Conservation (phyloP, 495 filamentous ascomycete species). For the Tuber umbilicatum region DNA sequence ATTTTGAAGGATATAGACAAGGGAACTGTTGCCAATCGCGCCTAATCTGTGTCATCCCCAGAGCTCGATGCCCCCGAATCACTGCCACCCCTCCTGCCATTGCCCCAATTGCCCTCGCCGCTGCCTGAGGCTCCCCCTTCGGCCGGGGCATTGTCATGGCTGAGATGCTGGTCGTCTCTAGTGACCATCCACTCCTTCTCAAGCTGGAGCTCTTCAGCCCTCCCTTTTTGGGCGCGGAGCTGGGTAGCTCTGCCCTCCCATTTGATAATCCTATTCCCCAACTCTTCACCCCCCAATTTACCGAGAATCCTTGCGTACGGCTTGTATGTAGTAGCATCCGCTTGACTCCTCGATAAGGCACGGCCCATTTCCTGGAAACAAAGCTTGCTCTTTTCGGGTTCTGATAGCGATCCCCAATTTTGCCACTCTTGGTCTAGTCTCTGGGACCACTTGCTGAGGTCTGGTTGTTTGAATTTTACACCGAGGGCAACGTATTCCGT, state of each 20-base stretch:
- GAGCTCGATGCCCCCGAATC: not conserved
- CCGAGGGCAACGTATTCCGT: conserved; percentile 27
- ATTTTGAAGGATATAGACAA: not conserved
- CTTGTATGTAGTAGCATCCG: conserved; percentile 9
- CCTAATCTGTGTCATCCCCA: not conserved
- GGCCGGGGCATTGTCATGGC: not conserved
- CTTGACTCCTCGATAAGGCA: conserved; percentile 16
- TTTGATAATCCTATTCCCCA: conserved; percentile 23
- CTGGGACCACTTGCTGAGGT: conserved; percentile 16
- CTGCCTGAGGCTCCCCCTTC: not conserved
- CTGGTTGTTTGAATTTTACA: conserved; percentile 17
- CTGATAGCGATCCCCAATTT: conserved; percentile 19
- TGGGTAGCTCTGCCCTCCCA: conserved; percentile 31
- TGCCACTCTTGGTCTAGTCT: conserved; percentile 29
- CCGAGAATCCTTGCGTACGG: conserved; percentile 22
- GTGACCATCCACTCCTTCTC: conserved; percentile 16
- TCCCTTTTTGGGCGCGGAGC: conserved; percentile 26
- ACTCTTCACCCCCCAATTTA: conserved; percentile 13
- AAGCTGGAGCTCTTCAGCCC: conserved; percentile 28
- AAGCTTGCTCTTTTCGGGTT: conserved; percentile 15
- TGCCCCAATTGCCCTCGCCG: not conserved
- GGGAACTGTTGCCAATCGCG: not conserved
- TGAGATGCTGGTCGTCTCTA: not conserved
- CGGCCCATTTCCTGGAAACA: conserved; percentile 26
- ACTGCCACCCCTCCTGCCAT: not conserved